Evolutionary conservation across 2,329 filamentous ascomycete genomes (phyloP), one percentile per base, ranked within the genome.

Genomic region (Colletotrichum euphorbiae): DNA sequence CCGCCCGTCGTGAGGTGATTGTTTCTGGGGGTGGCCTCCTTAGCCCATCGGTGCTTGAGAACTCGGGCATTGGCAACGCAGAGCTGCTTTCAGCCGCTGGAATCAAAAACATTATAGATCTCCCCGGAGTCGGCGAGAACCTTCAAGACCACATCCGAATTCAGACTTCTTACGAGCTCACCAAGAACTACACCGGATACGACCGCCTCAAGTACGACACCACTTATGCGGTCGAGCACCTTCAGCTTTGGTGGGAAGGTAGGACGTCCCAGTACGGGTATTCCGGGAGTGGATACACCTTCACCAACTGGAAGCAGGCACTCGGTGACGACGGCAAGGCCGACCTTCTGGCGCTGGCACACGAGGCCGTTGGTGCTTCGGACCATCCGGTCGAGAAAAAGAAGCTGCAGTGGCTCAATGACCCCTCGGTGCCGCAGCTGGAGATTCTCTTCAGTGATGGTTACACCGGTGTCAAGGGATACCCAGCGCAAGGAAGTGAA

Each of bases 41-140:
- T 73, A 85, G 84, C 1, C 86, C 86, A 1, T 82, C 87, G 42
- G 74, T 90, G 0, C 82, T 90, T 3, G 86, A 87, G 71, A 80
- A 87, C 1, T 85, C 81, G n/a, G 88, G 88, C 21, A 80, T 90
- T 21, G 87, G 87, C 2, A 82, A 82, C 1, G 72, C 71, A 6
- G 73, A 78, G 0, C 81, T 89, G 42, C 80, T 90, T 2, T 66
- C 79, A 6, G 75, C 77, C 4, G 80, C 83, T 60, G 75, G 78
- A 4, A 86, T 90, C 63, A 73, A 79, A 1, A 78, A 85, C 4
- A 66, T 87, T 15, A 75, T 81, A 0, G 81, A 90, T 69, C 79
- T 86, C 0, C 87, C 86, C 0, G 87, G 86, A 13, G 87, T 91
- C 1, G 89, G 77, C 0, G 73, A 77, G 3, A 78, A 78, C 28